Conservation (phyloP, 805 yeast species). For the Saccharomycopsis sp. region DNA sequence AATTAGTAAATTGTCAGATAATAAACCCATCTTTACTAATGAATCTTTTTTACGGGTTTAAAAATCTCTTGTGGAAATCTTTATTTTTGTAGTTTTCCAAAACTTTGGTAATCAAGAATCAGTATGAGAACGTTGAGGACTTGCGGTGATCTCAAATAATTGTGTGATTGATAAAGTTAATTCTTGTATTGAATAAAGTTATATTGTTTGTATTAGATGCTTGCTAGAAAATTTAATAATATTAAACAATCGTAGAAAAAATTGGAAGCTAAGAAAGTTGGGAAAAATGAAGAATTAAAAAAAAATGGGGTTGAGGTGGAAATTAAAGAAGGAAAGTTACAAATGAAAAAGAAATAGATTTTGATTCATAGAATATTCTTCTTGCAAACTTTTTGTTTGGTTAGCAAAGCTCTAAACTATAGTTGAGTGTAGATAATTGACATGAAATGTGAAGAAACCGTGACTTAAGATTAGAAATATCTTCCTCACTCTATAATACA, state of each 20-base stretch:
- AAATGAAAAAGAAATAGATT: slow-evolving; percentile 36
- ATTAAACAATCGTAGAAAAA: slow-evolving; percentile 69
- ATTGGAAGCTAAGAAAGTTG: slow-evolving; percentile 64
- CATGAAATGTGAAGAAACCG: too few relatives aligned
- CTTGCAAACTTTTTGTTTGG: too few relatives aligned
- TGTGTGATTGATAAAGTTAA: slow-evolving; percentile 83
- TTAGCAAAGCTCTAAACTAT: too few relatives aligned
- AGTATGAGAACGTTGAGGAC: slow-evolving; percentile 53
- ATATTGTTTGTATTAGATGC: slow-evolving; percentile 69
- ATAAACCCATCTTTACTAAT: slow-evolving; percentile 18
- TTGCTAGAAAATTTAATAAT: slow-evolving; percentile 44
- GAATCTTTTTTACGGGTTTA: slow-evolving; percentile 54
- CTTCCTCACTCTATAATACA: too few relatives aligned
- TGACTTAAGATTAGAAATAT: too few relatives aligned
- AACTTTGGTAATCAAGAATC: slow-evolving; percentile 53
- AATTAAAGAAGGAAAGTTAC: slow-evolving; percentile 60
- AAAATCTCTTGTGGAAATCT: slow-evolving; percentile 52
- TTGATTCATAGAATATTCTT: too few relatives aligned
- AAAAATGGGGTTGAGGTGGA: slow-evolving; percentile 74
- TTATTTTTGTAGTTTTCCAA: slow-evolving; percentile 46
- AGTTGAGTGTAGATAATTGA: too few relatives aligned
- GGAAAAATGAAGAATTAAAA: slow-evolving; percentile 45
- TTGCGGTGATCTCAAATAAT: slow-evolving; percentile 63
- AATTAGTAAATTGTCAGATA: slow-evolving; percentile 18
- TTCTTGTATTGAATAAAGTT: slow-evolving; percentile 78